Conservation (phyloP, 352 stramenopile genomes). For the Phytophthora multivora region DNA sequence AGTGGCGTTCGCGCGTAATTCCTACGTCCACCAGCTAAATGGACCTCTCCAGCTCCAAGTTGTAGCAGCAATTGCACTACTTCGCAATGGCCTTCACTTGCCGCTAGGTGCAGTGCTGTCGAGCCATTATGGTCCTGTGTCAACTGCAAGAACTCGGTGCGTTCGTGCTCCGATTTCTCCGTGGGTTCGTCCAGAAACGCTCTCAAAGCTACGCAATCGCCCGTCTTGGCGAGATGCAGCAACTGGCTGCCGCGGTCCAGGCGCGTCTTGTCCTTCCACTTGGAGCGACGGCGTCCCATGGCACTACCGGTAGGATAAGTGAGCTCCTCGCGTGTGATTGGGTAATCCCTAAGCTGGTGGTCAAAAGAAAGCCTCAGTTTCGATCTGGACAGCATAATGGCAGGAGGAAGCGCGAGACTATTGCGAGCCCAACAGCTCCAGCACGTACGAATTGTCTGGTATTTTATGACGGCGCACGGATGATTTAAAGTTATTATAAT, state of each 20-base stretch:
- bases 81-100: conserved; percentile 52
- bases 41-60: conserved; percentile 60
- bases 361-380: neutral
- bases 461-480: neutral
- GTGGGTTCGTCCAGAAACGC: conserved; percentile 30
- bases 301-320: conserved; percentile 15
- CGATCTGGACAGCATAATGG: conserved; percentile 13
- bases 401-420: conserved; percentile 2
- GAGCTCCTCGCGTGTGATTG: conserved; percentile 28
- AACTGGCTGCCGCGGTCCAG: conserved; percentile 43
- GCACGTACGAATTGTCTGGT: conserved; percentile 6
- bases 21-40: conserved; percentile 63
- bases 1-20: conserved; percentile 72
- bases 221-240: conserved; percentile 56
- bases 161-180: conserved; percentile 9
- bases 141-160: conserved; percentile 56
- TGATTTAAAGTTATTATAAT: too few species aligned
- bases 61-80: conserved; percentile 55
- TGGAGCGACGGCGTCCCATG: conserved; percentile 73
- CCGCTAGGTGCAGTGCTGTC: conserved; percentile 68
- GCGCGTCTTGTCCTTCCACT: conserved; percentile 62
- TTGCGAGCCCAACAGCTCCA: conserved; percentile 21
- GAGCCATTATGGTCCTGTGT: conserved; percentile 72
- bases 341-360: conserved; percentile 7
- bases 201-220: conserved; percentile 39